phyloP scores from a whole-genome alignment of 257 asterid genomes.

The Vinca minor region DNA sequence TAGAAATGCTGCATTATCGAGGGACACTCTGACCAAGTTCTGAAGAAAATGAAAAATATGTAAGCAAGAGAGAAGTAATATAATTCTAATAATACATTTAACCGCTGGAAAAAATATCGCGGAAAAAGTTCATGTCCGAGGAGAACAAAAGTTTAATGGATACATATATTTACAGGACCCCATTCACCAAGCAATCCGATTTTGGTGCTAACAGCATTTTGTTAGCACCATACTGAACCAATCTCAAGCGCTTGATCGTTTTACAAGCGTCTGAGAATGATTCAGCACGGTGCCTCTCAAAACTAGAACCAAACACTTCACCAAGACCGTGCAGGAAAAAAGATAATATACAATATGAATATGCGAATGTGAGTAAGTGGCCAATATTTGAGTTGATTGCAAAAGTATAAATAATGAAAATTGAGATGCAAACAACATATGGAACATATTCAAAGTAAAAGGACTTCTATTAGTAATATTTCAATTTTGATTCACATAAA shows the following conservation, averaged over 20 bases:
- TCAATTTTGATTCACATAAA: background rate
- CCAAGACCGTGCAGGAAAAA: background rate
- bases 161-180: background rate
- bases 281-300: no score
- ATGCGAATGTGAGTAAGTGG: background rate
- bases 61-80: constrained; percentile 14
- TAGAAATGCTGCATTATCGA: constrained; percentile 41
- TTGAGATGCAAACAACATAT: background rate
- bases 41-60: constrained; percentile 29
- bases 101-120: background rate
- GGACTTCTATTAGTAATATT: no score
- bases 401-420: background rate
- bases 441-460: background rate
- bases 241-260: no score
- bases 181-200: no score
- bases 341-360: background rate
- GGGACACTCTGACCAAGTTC: constrained; percentile 73
- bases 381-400: background rate
- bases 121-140: no score
- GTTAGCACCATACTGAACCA: no score
- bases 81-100: background rate
- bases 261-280: no score
- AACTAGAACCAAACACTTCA: no score
- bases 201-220: no score
- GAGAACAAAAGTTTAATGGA: no score